Conservation (phyloP, 2,329 filamentous ascomycete species). For the Fusarium hainanense region DNA sequence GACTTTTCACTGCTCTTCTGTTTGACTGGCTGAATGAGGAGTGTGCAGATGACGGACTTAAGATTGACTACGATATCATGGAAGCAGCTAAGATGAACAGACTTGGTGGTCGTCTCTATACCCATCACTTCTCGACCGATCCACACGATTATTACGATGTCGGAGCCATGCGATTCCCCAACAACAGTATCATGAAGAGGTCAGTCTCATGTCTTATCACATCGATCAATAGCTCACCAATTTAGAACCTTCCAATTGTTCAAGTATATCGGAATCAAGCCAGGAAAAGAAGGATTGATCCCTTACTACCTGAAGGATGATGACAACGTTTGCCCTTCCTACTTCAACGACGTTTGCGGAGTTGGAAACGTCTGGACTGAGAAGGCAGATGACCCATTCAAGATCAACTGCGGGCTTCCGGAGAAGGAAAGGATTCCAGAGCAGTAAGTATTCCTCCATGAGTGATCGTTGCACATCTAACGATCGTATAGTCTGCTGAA, state of each 20-base stretch:
- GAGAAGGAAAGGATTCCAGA: slow-evolving; percentile 4
- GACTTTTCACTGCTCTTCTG: slow-evolving; percentile 14
- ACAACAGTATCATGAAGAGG: slow-evolving; percentile 46
- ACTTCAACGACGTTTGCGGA: slow-evolving; percentile 22
- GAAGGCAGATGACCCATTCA: slow-evolving; percentile 4
- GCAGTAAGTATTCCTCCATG: background rate
- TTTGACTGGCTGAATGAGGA: slow-evolving; percentile 23
- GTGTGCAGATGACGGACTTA: slow-evolving; percentile 12
- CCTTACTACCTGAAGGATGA: slow-evolving; percentile 32
- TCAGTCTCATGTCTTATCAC: background rate
- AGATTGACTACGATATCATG: slow-evolving; percentile 53
- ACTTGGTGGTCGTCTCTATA: slow-evolving; percentile 53
- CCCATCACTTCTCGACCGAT: slow-evolving; percentile 46
- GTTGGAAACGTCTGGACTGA: slow-evolving; percentile 12
- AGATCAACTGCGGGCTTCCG: slow-evolving; percentile 20
- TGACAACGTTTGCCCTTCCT: background rate
- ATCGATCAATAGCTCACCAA: accelerated
- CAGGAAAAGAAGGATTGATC: slow-evolving; percentile 20
- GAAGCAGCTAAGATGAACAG: slow-evolving; percentile 47
- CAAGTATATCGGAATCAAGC: slow-evolving; percentile 25
- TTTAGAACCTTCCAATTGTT: slow-evolving; percentile 36
- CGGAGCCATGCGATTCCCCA: slow-evolving; percentile 56
- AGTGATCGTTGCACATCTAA: accelerated
- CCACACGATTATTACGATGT: slow-evolving; percentile 49
- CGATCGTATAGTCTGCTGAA: background rate